Evolutionary conservation across 768 basidiomycete genomes (phyloP).

Genomic region (Suillus subluteus): DNA sequence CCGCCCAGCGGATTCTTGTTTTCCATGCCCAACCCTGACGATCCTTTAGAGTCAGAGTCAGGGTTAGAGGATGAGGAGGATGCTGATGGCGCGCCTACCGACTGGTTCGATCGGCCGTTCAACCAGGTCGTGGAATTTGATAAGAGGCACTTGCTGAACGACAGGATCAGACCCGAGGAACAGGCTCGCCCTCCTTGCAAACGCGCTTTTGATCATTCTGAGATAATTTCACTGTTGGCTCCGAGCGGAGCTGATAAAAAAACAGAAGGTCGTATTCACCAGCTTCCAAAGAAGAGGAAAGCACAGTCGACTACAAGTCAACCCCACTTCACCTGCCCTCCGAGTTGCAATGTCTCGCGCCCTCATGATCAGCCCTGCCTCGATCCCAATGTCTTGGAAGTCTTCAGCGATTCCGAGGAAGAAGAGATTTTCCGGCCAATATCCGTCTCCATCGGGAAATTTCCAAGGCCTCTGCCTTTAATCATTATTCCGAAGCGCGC

Average conservation of each 20-base stretch:
- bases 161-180: neutral
- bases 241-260: neutral
- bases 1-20: constrained; percentile 21
- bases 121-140: constrained; percentile 1
- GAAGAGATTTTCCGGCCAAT: constrained; percentile 5
- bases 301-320: neutral
- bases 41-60: constrained; percentile 13
- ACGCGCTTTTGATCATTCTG: neutral
- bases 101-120: constrained; percentile 1
- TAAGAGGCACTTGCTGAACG: neutral
- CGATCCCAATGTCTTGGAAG: neutral
- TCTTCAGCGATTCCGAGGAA: constrained; percentile 10
- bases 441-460: neutral
- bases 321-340: neutral
- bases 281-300: neutral
- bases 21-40: constrained; percentile 29
- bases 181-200: neutral
- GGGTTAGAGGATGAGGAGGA: neutral
- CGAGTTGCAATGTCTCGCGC: neutral
- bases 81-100: neutral
- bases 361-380: neutral
- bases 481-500: neutral
- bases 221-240: neutral
- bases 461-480: neutral
- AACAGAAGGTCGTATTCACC: neutral